Evolutionary conservation across 768 basidiomycete genomes (phyloP), one percentile per base, ranked within the genome.

Genomic region (Auriscalpium vulgare): DNA sequence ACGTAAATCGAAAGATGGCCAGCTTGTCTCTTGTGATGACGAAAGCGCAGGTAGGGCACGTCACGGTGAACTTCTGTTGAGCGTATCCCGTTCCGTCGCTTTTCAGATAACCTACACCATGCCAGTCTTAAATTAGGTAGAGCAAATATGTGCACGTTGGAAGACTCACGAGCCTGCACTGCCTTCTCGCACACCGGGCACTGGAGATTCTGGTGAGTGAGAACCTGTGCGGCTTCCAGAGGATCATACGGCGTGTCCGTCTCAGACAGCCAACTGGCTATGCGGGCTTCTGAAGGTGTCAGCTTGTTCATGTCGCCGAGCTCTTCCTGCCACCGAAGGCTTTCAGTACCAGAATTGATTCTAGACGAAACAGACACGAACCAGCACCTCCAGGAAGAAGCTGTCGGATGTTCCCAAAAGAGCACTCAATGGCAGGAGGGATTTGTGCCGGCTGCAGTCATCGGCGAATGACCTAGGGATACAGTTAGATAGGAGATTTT

Each of bases 41-140:
- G 21, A 72, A 63, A 16, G 53, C 54, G 61, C 81, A 82, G 1
- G 37, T 11, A 0, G 58, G 59, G 58, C 81, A 82, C 44, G 34
- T 45, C 1, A 59, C 50, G 4, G 29, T 60, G 57, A 82, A 82
- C 0, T 62, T 63, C 21, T 67, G 64, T 55, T 81, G 79, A 0
- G 76, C 62, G 48, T 80, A 83, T 0, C 82, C 82, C 0, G 71
- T 74, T 1, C 76, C 77, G 0, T 65, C 58, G 2, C 59, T 63
- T 5, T 65, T 74, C 50, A 75, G 59, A 40, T 74, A 74, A 1
- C 72, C 80, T 82, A 35, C 47, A 8, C 1, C 16, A 44, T 1
- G 13, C 43, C 23, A 21, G 17, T 47, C 8, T 1, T 2, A 61
- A 70, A n/a, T n/a, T n/a, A n/a, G 54, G 35, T n/a, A 8, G 1